Conservation (phyloP, 1,284 basidiomycete species). For the Pascua guehoae region DNA sequence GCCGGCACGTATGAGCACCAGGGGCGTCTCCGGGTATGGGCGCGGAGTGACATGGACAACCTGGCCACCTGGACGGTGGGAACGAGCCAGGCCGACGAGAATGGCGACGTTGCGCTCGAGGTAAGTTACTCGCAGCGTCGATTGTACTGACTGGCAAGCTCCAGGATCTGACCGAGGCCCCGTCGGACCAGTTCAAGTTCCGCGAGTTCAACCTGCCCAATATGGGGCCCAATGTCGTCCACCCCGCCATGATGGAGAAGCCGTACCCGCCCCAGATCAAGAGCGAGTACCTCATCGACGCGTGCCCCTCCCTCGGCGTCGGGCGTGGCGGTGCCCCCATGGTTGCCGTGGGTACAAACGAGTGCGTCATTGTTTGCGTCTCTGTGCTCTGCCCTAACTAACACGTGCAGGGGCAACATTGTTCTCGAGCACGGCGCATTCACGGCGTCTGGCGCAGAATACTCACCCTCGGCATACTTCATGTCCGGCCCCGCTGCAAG, state of each 20-base stretch:
- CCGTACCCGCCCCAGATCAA: conserved; percentile 24
- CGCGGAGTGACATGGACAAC: conserved; percentile 49
- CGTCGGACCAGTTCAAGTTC: conserved; percentile 35
- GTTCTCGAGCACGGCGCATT: conserved; percentile 43
- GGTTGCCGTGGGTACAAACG: conserved; percentile 41
- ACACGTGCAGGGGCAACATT: conserved; percentile 42
- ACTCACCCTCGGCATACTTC: conserved; percentile 42
- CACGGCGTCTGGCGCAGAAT: conserved; percentile 27
- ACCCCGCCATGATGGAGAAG: conserved; percentile 33
- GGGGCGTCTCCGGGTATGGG: conserved; percentile 44
- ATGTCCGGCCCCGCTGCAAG: conserved; percentile 32
- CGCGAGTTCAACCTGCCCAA: conserved; percentile 25
- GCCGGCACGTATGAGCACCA: conserved; percentile 30
- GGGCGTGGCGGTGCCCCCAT: conserved; percentile 35
- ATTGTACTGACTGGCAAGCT: conserved; percentile 21
- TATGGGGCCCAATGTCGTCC: conserved; percentile 21
- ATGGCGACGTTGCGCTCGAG: conserved; percentile 20
- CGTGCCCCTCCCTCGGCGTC: conserved; percentile 42
- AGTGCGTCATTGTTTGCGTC: conserved; percentile 25
- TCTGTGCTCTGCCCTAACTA: background rate
- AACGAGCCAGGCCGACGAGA: conserved; percentile 24
- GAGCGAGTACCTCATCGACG: conserved; percentile 46
- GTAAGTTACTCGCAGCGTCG: conserved; percentile 18
- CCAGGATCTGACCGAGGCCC: conserved; percentile 25
- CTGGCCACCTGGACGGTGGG: conserved; percentile 40